A percentile compares a stretch with the other conserved stretches of the same genome.
Conservation (phyloP, 2,329 filamentous ascomycete genomes). For the Colletotrichum gloeosporioides region DNA sequence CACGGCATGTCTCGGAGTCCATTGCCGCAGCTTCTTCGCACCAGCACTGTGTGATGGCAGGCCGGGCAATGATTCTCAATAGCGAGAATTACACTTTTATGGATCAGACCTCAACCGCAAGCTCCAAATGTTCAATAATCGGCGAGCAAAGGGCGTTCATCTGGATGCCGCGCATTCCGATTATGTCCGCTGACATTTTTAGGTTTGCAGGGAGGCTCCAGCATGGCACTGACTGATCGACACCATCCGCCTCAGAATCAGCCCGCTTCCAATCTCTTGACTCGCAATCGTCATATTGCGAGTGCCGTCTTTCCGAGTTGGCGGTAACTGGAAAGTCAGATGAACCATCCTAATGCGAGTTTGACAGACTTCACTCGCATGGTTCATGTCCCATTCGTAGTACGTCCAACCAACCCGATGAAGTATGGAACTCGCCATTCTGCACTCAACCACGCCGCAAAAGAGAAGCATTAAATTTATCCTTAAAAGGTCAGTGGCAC, state of each 20-base stretch:
- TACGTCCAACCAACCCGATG: background rate
- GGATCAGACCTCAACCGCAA: background rate
- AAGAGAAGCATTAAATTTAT: background rate
- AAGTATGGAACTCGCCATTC: background rate
- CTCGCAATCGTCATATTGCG: background rate
- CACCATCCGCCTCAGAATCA: background rate
- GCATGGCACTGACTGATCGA: background rate
- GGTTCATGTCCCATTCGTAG: background rate
- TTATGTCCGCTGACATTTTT: background rate
- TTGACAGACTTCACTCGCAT: background rate
- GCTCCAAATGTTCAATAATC: background rate
- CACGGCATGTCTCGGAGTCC: background rate
- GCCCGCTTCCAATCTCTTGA: background rate
- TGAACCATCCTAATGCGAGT: background rate
- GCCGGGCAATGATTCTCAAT: background rate
- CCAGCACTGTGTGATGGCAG: background rate
- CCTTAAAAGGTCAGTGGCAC: accelerated
- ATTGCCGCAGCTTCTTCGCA: background rate
- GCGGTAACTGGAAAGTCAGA: background rate
- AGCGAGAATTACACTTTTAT: background rate
- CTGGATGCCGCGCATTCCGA: background rate
- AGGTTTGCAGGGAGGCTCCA: background rate
- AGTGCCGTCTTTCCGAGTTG: background rate
- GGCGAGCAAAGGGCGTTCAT: background rate
- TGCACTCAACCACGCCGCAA: background rate